phyloP scores from a whole-genome alignment of 306 rosid genomes.

The Rosa persica region DNA sequence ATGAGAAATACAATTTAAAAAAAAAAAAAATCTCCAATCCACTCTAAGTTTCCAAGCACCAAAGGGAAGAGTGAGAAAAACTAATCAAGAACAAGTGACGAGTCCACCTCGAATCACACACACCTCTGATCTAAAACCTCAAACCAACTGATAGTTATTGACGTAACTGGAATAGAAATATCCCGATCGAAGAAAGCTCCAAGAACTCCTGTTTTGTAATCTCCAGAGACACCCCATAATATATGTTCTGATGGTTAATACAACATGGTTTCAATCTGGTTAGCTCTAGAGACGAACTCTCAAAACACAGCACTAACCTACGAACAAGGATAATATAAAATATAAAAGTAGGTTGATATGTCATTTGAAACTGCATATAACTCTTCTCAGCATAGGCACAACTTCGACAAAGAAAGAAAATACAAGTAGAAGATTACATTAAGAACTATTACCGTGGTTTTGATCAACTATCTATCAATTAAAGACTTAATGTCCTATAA shows the following conservation, averaged over 20 bases:
- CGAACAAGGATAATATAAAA: background rate
- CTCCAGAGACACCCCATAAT: background rate
- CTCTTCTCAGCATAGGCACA: background rate
- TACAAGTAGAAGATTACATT: background rate
- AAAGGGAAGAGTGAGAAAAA: background rate
- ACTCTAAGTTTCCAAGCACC: background rate
- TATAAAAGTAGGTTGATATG: background rate
- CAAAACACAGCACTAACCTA: background rate
- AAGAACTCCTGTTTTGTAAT: background rate
- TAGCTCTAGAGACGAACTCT: background rate
- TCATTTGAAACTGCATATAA: background rate
- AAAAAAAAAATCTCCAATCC: background rate
- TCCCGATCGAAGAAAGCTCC: background rate
- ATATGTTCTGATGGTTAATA: background rate
- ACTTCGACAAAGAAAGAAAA: background rate
- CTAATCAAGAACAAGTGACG: too few species aligned
- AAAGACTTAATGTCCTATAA: background rate
- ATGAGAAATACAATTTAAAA: background rate
- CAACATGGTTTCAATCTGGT: background rate
- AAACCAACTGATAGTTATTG: background rate
- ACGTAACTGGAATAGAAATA: background rate
- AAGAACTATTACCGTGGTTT: background rate
- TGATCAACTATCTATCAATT: background rate
- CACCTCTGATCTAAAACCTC: background rate
- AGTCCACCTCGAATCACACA: too few species aligned